phyloP scores from a whole-genome alignment of 2,329 filamentous ascomycete species.

The Elsinoe ampelina region DNA sequence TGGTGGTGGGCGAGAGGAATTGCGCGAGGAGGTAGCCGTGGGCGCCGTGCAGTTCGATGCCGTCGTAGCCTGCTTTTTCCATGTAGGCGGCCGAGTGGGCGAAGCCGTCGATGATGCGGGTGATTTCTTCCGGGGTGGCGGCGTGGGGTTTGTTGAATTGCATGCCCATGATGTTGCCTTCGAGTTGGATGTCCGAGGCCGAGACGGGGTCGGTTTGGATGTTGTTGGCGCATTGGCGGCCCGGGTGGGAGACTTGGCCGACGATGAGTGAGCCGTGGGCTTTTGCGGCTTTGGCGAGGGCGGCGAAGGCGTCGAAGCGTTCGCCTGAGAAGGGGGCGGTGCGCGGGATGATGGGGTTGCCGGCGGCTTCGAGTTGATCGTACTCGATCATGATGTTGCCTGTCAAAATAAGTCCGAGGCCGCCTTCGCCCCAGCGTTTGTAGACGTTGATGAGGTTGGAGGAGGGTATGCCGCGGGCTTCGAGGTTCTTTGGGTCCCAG shows the following conservation, averaged over 20 bases:
- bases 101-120: conserved; percentile 50
- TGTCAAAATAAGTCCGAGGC: conserved; percentile 48
- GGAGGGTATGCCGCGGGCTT: conserved; percentile 45
- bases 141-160: conserved; percentile 46
- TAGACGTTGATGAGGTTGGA: conserved; percentile 49
- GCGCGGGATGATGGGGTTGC: conserved; percentile 51
- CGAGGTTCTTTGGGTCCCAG: conserved; percentile 47
- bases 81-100: conserved; percentile 53
- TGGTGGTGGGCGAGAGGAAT: conserved; percentile 35
- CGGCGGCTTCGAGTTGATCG: conserved; percentile 47
- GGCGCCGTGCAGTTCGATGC: conserved; percentile 38
- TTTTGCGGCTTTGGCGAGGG: conserved; percentile 47
- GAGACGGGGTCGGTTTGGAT: conserved; percentile 44
- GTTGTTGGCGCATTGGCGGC: conserved; percentile 42
- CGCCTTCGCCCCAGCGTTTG: conserved; percentile 51
- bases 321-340: conserved; percentile 44
- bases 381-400: conserved; percentile 58
- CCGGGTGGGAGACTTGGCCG: conserved; percentile 54
- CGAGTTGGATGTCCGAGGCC: conserved; percentile 42
- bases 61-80: conserved; percentile 52
- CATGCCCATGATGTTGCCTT: conserved; percentile 37
- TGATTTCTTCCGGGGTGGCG: conserved; percentile 47
- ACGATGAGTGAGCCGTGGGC: conserved; percentile 50
- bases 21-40: conserved; percentile 36
- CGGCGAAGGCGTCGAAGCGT: conserved; percentile 51